Evolutionary conservation across 176 grass and related monocot species (phyloP), one percentile per base, ranked within the genome.

Genomic region (Musa itinerans): DNA sequence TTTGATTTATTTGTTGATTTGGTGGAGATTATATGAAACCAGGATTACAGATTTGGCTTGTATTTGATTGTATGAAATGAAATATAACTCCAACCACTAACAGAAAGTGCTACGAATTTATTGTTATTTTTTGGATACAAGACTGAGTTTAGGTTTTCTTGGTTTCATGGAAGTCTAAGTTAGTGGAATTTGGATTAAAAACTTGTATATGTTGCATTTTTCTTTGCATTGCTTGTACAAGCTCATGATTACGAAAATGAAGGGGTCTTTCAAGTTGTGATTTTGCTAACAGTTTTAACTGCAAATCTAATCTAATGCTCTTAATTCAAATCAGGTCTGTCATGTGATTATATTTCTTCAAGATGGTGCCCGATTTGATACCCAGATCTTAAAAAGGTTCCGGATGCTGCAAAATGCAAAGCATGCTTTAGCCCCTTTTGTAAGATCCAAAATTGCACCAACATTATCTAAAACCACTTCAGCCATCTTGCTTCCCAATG

Each of bases 261-360:
- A 20, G 55, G 8, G 22, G 54, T 48, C 79, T 29, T 29, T 29
- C 19, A 65, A 17, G 55, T 58, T 69, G 51, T 49, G 51, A 22
- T 62, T 78, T 34, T 57, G 73, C 75, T 6, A 54, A 48, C 56
- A 43, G 34, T 84, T 23, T 66, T 55, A 69, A 20, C 63, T 72
- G 56, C 24, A 57, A 65, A 53, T 65, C 10, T 53, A 61, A 65
- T 25, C 10, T 77, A 17, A 13, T 65, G 50, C 11, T 12, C 11
- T 68, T 0, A 26, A 15, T 34, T 52, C 51, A 72, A 72, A 79
- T 63, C 67, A 98, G 94, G 94, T 98, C 54, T 98, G 94, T 80
- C 88, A 98, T 81, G 76, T 93, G 66, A 85, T 93, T 20, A 82
- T 93, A 91, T 93, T 98, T 89, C 21, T 98, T 73, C 94, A 93